Conservation (phyloP, 2,329 filamentous ascomycete species). For the Penicillium nordicum region DNA sequence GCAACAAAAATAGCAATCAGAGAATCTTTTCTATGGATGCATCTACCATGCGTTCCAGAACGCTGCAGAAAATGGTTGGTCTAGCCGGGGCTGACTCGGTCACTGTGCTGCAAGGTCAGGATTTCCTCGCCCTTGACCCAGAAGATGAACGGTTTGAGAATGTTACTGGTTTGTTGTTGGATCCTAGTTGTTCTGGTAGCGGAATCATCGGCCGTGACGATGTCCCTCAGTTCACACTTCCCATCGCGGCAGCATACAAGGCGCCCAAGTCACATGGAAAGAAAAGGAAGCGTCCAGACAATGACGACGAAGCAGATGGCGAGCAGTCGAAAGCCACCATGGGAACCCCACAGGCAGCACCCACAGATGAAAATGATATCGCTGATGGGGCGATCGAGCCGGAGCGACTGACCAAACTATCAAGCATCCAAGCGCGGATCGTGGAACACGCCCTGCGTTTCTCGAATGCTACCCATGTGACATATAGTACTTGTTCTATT, state of each 20-base stretch:
- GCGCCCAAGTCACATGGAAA: slow-evolving; percentile 28
- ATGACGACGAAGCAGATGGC: slow-evolving; percentile 9
- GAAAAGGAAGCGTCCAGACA: slow-evolving; percentile 44
- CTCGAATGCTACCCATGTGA: slow-evolving; percentile 68
- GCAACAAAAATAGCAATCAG: slow-evolving; percentile 27
- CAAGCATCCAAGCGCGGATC: slow-evolving; percentile 76
- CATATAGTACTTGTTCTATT: slow-evolving; percentile 91
- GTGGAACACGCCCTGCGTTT: slow-evolving; percentile 83
- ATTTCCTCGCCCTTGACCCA: slow-evolving; percentile 78
- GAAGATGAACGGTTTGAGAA: slow-evolving; percentile 56
- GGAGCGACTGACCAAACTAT: slow-evolving; percentile 67
- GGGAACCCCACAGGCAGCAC: slow-evolving; percentile 15
- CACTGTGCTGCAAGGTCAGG: slow-evolving; percentile 67
- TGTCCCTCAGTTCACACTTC: slow-evolving; percentile 65
- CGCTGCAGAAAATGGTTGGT: slow-evolving; percentile 78
- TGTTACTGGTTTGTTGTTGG: slow-evolving; percentile 81
- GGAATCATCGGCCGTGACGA: slow-evolving; percentile 90
- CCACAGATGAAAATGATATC: slow-evolving; percentile 38
- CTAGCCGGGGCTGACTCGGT: slow-evolving; percentile 69
- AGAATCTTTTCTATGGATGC: slow-evolving; percentile 53
- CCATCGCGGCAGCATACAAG: slow-evolving; percentile 26
- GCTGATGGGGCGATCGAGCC: slow-evolving; percentile 51
- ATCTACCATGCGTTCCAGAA: slow-evolving; percentile 59
- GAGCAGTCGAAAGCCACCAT: slow-evolving; percentile 9
- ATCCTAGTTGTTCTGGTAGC: slow-evolving; percentile 93